These are phyloP conservation scores for Plantago elongata DNA, from an alignment of 257 asterid genomes.

Conservation along the genomic window DNA sequence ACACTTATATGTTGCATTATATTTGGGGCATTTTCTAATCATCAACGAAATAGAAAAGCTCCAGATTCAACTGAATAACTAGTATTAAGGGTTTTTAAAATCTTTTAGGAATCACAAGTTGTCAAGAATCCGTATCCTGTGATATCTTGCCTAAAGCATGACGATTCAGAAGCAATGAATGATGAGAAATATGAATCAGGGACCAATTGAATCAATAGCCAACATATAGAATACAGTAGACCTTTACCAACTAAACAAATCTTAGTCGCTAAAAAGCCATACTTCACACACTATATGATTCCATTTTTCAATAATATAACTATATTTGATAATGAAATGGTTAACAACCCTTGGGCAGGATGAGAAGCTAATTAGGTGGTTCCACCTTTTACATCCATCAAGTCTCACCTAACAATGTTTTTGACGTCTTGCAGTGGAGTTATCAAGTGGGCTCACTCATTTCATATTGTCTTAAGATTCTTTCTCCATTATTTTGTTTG, in stretches of 20 bases:
- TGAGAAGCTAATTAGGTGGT: slow-evolving; percentile 27
- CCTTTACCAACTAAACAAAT: slow-evolving; percentile 4
- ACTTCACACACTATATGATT: slow-evolving; percentile 27
- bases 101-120: too few relatives aligned
- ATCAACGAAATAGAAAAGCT: too few relatives aligned
- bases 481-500: slow-evolving; percentile 30
- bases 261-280: slow-evolving; percentile 10
- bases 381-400: slow-evolving; percentile 16
- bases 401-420: slow-evolving; percentile 22
- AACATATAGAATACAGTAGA: neutral
- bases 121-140: too few relatives aligned
- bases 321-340: slow-evolving; percentile 16
- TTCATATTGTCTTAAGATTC: slow-evolving; percentile 48
- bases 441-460: slow-evolving; percentile 27
- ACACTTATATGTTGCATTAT: too few relatives aligned
- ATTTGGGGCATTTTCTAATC: too few relatives aligned
- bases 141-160: too few relatives aligned
- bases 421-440: neutral
- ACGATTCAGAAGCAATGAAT: slow-evolving; percentile 17
- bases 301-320: slow-evolving; percentile 10
- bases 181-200: slow-evolving; percentile 4
- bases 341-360: slow-evolving; percentile 12
- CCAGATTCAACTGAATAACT: too few relatives aligned
- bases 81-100: too few relatives aligned
- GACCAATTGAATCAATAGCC: too few relatives aligned